Evolutionary conservation across 495 filamentous ascomycete genomes (phyloP).

Genomic region (Trichoderma parareesei): DNA sequence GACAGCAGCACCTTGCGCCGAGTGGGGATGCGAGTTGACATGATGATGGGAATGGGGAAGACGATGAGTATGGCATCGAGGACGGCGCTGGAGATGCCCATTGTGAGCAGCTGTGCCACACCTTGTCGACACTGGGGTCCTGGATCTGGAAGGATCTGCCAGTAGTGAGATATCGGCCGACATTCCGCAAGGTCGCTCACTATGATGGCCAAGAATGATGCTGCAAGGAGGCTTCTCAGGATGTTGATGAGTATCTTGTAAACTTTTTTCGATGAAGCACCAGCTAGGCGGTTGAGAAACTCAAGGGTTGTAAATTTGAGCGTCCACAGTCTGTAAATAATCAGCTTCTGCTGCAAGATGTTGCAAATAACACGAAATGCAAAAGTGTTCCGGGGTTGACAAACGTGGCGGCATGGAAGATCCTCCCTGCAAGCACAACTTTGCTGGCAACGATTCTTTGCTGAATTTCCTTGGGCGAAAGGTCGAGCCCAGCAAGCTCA

Average conservation of each 20-base stretch:
- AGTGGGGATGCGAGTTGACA: constrained; percentile 49
- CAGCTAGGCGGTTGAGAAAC: constrained; percentile 60
- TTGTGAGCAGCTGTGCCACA: constrained; percentile 61
- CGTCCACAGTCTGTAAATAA: constrained; percentile 58
- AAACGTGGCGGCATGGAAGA: constrained; percentile 48
- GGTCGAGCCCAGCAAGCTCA: constrained; percentile 18
- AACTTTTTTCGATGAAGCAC: constrained; percentile 34
- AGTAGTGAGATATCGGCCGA: constrained; percentile 62
- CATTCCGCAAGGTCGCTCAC: constrained; percentile 67
- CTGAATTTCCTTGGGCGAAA: constrained; percentile 27
- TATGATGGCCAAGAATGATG: constrained; percentile 60
- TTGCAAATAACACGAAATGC: neutral
- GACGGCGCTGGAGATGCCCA: constrained; percentile 62
- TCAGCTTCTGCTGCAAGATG: neutral
- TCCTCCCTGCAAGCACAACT: constrained; percentile 42
- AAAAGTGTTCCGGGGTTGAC: constrained; percentile 15
- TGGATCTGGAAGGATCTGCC: constrained; percentile 71
- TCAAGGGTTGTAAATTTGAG: constrained; percentile 71
- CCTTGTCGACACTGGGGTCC: constrained; percentile 60
- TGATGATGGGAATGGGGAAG: constrained; percentile 66
- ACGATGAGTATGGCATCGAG: constrained; percentile 66
- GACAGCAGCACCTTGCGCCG: constrained; percentile 47
- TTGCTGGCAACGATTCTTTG: constrained; percentile 38
- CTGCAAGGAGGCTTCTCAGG: constrained; percentile 56
- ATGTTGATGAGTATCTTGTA: constrained; percentile 49